phyloP scores from a whole-genome alignment of 805 yeast genomes.

The Metahyphopichia silvanorum region DNA sequence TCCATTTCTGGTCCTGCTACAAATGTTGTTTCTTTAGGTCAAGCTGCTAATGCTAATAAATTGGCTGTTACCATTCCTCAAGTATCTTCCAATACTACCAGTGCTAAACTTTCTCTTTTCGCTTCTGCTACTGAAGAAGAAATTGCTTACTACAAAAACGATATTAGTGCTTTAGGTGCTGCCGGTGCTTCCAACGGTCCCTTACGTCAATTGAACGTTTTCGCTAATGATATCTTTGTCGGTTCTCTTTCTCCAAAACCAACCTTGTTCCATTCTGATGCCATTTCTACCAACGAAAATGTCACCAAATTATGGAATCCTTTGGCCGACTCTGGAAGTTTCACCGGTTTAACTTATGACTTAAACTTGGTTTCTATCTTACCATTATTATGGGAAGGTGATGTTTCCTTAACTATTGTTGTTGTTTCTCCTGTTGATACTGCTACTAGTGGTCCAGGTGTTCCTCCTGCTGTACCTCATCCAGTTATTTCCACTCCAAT shows the following conservation, averaged over 20 bases:
- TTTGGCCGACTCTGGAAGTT: slow-evolving; percentile 22
- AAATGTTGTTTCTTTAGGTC: slow-evolving; percentile 16
- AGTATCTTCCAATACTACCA: slow-evolving; percentile 16
- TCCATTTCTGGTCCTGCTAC: slow-evolving; percentile 18
- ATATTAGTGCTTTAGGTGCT: slow-evolving; percentile 5
- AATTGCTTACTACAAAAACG: slow-evolving; percentile 16
- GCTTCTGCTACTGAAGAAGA: slow-evolving; percentile 26
- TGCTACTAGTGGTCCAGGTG: slow-evolving; percentile 11
- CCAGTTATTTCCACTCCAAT: slow-evolving; percentile 14
- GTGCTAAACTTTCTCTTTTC: slow-evolving; percentile 20
- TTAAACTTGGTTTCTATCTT: slow-evolving; percentile 22
- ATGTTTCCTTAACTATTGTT: slow-evolving; percentile 15
- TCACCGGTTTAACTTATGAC: slow-evolving; percentile 23
- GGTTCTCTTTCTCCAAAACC: slow-evolving; percentile 25
- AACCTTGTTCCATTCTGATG: slow-evolving; percentile 21
- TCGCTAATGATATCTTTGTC: slow-evolving; percentile 15
- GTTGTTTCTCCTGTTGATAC: slow-evolving; percentile 21
- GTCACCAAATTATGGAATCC: slow-evolving; percentile 18
- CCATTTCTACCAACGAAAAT: slow-evolving; percentile 8
- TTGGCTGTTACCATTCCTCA: slow-evolving; percentile 17
- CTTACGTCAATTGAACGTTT: slow-evolving; percentile 22
- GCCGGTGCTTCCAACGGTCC: slow-evolving; percentile 13
- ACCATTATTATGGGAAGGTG: slow-evolving; percentile 24
- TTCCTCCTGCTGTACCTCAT: slow-evolving; percentile 13
- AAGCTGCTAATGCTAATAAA: slow-evolving; percentile 12